phyloP scores from a whole-genome alignment of 148 eudicot species.

The Silene latifolia region DNA sequence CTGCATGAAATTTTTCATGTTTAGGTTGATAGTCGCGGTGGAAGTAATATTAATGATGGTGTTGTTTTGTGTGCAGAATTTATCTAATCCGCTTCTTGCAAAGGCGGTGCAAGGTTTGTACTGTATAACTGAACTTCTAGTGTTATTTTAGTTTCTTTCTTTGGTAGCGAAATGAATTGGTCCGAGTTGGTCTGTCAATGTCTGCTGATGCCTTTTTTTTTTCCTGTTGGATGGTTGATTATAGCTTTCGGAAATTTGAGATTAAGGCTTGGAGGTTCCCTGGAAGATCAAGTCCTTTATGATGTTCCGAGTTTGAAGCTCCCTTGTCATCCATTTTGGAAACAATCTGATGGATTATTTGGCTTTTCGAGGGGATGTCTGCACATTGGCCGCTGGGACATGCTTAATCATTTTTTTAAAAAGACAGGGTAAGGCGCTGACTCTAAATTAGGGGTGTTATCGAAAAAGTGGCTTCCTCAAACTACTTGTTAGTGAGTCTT shows the following conservation, averaged over 20 bases:
- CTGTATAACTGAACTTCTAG: conserved; percentile 11
- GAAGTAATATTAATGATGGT: neutral
- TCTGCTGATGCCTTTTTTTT: neutral
- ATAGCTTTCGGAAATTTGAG: conserved; percentile 76
- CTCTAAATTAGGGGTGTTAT: neutral
- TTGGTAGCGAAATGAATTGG: neutral
- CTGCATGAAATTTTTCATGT: neutral
- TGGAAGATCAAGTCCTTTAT: conserved; percentile 84
- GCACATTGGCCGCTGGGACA: conserved; percentile 76
- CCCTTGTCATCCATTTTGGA: conserved; percentile 64
- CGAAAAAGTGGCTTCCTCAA: too few relatives aligned
- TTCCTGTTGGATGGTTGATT: conserved; percentile 13
- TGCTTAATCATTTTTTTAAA: conserved; percentile 56
- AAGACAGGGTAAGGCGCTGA: conserved; percentile 55
- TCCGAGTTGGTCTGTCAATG: neutral
- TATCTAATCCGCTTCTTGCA: conserved; percentile 63
- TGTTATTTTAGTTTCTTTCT: neutral
- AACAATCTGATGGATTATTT: conserved; percentile 49
- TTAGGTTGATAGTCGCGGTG: neutral
- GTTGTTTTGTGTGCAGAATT: conserved; percentile 45
- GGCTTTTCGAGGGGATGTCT: conserved; percentile 87
- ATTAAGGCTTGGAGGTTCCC: conserved; percentile 86
- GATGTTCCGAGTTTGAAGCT: conserved; percentile 46
- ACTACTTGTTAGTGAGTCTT: too few relatives aligned
- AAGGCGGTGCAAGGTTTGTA: conserved; percentile 76